A percentile compares a stretch with the other conserved stretches of the same genome.
These are phyloP conservation scores for Rhodamnia rubescens DNA, from an alignment of 345 rosid species.

Conservation along the genomic window DNA sequence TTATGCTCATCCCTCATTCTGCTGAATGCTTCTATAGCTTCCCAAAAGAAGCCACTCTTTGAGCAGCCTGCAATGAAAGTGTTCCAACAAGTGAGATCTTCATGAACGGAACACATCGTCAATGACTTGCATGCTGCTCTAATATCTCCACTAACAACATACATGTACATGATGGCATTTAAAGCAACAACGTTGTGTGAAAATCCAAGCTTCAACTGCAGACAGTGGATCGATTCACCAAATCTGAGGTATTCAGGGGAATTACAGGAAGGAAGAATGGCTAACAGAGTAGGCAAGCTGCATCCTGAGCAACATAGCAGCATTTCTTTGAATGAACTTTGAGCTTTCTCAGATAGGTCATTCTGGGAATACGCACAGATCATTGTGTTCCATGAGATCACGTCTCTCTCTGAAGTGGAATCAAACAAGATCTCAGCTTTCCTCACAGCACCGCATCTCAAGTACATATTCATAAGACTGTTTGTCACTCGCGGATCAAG, in stretches of 20 bases:
- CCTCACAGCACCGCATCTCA: conserved; percentile 19
- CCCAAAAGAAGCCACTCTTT: conserved; percentile 11
- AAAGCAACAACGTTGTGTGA: conserved; percentile 11
- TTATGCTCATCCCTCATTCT: conserved; percentile 24
- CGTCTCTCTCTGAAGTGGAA: conserved; percentile 14
- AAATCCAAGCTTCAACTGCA: conserved; percentile 39
- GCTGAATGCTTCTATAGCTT: conserved; percentile 31
- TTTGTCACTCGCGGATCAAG: conserved; percentile 18
- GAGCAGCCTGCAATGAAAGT: conserved; percentile 32
- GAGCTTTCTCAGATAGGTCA: conserved; percentile 17
- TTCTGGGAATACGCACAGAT: conserved; percentile 26
- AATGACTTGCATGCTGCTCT: conserved; percentile 19
- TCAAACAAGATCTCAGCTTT: conserved; percentile 29
- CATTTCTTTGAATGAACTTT: conserved; percentile 27
- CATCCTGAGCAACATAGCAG: conserved; percentile 11
- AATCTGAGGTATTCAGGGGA: conserved; percentile 25
- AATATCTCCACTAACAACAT: conserved; percentile 21
- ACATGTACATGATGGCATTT: conserved; percentile 35
- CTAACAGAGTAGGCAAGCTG: conserved; percentile 29
- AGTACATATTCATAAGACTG: conserved; percentile 33
- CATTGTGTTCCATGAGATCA: conserved; percentile 43
- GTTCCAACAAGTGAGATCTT: conserved; percentile 41
- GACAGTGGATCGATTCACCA: conserved; percentile 34
- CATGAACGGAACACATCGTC: conserved; percentile 4
- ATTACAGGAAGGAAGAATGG: conserved; percentile 37